phyloP scores from a whole-genome alignment of 306 rosid species.

The Cicer pinnatifidum region DNA sequence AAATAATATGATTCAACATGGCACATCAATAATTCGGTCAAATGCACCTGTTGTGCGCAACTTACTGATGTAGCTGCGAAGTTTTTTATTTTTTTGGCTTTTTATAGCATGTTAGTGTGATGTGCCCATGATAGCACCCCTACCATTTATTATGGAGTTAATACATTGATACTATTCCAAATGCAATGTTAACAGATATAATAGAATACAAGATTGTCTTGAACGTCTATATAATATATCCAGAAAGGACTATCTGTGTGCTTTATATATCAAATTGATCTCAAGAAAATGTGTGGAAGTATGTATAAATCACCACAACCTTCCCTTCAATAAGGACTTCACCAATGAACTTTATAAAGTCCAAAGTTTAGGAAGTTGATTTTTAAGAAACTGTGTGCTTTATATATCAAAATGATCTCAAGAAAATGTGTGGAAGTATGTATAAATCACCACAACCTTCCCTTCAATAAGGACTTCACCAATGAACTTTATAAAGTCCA shows the following conservation, averaged over 20 bases:
- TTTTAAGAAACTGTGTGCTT: constrained; percentile 13
- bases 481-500: background rate
- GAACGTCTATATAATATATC: constrained; percentile 5
- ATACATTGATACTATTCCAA: constrained; percentile 1
- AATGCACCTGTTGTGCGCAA: background rate
- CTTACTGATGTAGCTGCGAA: background rate
- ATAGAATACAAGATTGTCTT: constrained; percentile 12
- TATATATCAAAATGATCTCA: constrained; percentile 19
- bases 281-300: constrained; percentile 21
- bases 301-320: constrained; percentile 12
- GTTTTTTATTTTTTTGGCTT: background rate
- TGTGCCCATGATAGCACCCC: constrained; percentile 14
- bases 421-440: constrained; percentile 13
- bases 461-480: constrained; percentile 14
- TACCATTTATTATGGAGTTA: constrained; percentile 35
- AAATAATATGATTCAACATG: constrained; percentile 32
- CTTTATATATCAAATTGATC: constrained; percentile 16
- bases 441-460: constrained; percentile 20
- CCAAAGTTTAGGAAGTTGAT: constrained; percentile 14
- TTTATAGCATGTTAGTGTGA: constrained; percentile 4
- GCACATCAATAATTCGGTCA: background rate
- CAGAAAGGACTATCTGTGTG: constrained; percentile 14
- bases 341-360: background rate
- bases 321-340: constrained; percentile 22
- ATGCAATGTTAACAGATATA: constrained; percentile 18